These are phyloP conservation scores for Coelastrella sp. DNA, from an alignment of 139 green algal species.

Conservation along the genomic window DNA sequence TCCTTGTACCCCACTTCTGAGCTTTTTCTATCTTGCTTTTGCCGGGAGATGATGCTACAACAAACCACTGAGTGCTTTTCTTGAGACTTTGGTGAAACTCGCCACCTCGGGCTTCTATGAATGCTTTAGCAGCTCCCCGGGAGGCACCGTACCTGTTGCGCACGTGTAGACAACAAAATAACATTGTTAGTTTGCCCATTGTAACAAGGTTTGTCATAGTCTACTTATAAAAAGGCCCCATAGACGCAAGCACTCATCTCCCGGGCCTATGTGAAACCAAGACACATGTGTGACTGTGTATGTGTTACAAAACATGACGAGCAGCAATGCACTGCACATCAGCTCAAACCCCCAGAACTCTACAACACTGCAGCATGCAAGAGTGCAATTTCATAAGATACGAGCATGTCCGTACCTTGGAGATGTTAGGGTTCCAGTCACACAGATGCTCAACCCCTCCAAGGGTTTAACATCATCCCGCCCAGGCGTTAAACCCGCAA, in stretches of 20 bases:
- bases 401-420: not conserved
- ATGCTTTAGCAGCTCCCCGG: not conserved
- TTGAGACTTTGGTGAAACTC: not conserved
- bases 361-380: no score
- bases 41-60: conserved; percentile 42
- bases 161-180: not conserved
- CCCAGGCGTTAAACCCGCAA: not conserved
- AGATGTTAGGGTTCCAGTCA: not conserved
- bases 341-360: no score
- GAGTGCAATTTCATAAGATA: no score
- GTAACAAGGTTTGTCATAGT: not conserved
- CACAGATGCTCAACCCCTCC: conserved; percentile 5
- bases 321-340: no score
- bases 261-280: no score
- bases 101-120: not conserved
- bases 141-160: not conserved
- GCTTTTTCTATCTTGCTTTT: conserved; percentile 39
- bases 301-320: no score
- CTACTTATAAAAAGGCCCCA: no score
- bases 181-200: not conserved
- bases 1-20: not conserved
- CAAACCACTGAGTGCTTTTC: conserved; percentile 19
- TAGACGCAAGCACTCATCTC: not conserved
- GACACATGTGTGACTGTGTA: no score
- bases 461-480: not conserved